phyloP scores from a whole-genome alignment of 768 basidiomycete species.

The Tremella mesenterica region DNA sequence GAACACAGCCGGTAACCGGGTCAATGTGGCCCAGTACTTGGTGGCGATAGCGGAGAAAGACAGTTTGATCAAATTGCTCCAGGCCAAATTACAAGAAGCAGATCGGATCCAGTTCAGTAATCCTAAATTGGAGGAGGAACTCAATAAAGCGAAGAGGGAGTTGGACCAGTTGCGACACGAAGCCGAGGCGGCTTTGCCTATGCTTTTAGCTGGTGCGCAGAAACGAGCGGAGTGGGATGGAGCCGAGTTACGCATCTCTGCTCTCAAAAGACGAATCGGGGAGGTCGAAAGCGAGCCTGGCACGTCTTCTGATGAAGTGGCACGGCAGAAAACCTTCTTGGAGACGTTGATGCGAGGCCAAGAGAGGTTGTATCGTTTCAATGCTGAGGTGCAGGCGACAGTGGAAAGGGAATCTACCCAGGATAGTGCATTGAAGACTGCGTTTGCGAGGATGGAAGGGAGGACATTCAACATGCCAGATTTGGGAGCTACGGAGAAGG shows the following conservation, averaged over 20 bases:
- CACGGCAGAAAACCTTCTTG: slow-evolving; percentile 7
- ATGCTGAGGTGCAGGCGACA: slow-evolving; percentile 2
- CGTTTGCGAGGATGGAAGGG: slow-evolving; percentile 7
- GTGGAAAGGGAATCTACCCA: slow-evolving; percentile 3
- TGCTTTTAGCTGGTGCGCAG: slow-evolving; percentile 24
- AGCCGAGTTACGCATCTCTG: slow-evolving; percentile 23
- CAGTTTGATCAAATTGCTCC: slow-evolving; percentile 71
- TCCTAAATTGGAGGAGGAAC: slow-evolving; percentile 47
- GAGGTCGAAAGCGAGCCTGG: slow-evolving; percentile 17
- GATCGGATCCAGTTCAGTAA: slow-evolving; percentile 54
- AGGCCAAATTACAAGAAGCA: slow-evolving; percentile 69
- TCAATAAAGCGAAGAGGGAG: slow-evolving; percentile 1
- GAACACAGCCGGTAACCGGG: slow-evolving; percentile 88
- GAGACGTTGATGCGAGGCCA: slow-evolving; percentile 1
- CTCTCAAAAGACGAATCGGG: slow-evolving; percentile 15
- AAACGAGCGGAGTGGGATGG: slow-evolving; percentile 29
- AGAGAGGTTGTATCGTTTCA: slow-evolving; percentile 4
- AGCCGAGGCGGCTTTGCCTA: slow-evolving; percentile 6
- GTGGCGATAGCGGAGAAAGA: slow-evolving; percentile 87
- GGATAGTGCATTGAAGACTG: not conserved
- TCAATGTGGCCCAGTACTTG: slow-evolving; percentile 90
- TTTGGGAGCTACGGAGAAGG: slow-evolving; percentile 3
- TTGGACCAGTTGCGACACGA: slow-evolving; percentile 15
- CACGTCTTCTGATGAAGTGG: slow-evolving; percentile 3
- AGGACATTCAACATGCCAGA: slow-evolving; percentile 3